Evolutionary conservation across 331 rosid species (phyloP).

Genomic region (Stylosanthes scabra): DNA sequence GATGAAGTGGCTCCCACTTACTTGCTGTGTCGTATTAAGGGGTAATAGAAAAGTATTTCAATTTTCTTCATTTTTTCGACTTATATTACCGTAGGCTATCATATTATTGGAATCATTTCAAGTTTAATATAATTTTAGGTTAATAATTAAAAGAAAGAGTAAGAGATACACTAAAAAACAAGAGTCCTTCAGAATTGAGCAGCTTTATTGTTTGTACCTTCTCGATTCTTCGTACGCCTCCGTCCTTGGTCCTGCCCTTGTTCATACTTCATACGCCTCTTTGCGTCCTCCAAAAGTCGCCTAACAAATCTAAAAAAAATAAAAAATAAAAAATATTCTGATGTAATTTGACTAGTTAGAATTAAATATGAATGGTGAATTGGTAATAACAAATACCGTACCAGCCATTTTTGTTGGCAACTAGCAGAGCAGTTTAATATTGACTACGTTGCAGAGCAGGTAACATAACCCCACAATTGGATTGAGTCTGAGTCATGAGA

Average conservation of each 20-base stretch:
- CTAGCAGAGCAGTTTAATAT: neutral
- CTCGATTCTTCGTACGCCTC: constrained; percentile 27
- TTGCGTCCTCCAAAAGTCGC: constrained; percentile 63
- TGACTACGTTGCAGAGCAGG: constrained; percentile 7
- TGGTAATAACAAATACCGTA: neutral
- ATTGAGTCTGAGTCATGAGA: constrained; percentile 19
- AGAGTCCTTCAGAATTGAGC: neutral
- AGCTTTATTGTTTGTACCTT: constrained; percentile 11
- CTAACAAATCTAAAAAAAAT: neutral
- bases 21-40: constrained; percentile 1
- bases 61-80: no score
- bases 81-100: no score
- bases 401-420: neutral
- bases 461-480: neutral
- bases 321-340: no score
- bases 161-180: constrained; percentile 20
- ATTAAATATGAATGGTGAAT: neutral
- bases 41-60: no score
- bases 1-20: constrained; percentile 49
- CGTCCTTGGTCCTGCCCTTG: neutral
- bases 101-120: no score
- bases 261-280: constrained; percentile 40
- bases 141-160: constrained; percentile 26
- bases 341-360: neutral
- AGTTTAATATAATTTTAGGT: no score